These are phyloP conservation scores for Aspergillus sp. DNA, from an alignment of 2,329 filamentous ascomycete species.

Conservation along the genomic window DNA sequence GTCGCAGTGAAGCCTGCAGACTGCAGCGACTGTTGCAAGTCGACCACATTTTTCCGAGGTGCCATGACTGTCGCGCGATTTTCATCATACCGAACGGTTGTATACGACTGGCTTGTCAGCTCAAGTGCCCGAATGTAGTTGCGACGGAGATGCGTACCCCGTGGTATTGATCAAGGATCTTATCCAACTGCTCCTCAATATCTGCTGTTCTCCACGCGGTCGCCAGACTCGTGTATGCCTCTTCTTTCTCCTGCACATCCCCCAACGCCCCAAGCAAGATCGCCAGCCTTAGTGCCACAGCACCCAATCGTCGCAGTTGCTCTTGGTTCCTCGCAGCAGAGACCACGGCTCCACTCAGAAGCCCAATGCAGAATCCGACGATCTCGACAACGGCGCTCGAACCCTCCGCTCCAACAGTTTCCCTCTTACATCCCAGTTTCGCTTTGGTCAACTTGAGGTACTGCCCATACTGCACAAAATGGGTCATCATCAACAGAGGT, in stretches of 20 bases:
- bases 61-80: conserved; percentile 25
- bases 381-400: conserved; percentile 15
- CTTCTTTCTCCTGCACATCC: conserved; percentile 21
- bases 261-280: conserved; percentile 24
- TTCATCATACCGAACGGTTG: conserved; percentile 23
- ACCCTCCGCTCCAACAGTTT: neutral
- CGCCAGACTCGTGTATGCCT: conserved; percentile 24
- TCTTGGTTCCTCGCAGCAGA: conserved; percentile 6
- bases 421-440: neutral
- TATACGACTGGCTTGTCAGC: conserved; percentile 20
- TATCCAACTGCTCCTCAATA: neutral
- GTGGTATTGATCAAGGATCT: conserved; percentile 9
- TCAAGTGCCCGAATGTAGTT: too few species aligned
- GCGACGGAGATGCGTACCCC: conserved; percentile 13
- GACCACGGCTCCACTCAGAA: conserved; percentile 22
- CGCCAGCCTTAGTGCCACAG: conserved; percentile 21
- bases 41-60: conserved; percentile 9
- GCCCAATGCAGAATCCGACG: conserved; percentile 27
- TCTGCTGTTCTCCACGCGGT: conserved; percentile 16
- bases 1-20: conserved; percentile 17
- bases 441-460: conserved; percentile 12
- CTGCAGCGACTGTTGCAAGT: conserved; percentile 18
- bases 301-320: conserved; percentile 11
- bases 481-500: conserved; percentile 25
- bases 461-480: conserved; percentile 23